Percentiles rank a stretch among this genome's conserved stretches.
phyloP scores from a whole-genome alignment of 768 basidiomycete genomes.

The Termitomyces sp. region DNA sequence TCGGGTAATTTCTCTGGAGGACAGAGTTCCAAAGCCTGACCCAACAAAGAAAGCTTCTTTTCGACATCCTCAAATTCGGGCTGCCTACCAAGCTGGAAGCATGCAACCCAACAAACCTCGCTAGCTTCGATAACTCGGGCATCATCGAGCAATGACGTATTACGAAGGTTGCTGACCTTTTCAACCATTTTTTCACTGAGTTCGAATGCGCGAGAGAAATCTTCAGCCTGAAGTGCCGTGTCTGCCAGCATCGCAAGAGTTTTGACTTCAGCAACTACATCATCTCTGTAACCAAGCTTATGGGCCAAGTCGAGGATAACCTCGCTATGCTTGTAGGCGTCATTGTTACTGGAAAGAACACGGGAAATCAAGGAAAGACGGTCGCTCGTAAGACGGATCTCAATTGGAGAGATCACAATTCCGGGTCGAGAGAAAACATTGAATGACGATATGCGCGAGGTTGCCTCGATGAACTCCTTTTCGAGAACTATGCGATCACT shows the following conservation, averaged over 20 bases:
- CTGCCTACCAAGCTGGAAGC: slow-evolving; percentile 83
- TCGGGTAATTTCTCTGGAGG: slow-evolving; percentile 76
- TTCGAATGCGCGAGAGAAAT: slow-evolving; percentile 71
- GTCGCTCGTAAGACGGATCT: slow-evolving; percentile 89
- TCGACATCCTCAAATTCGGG: slow-evolving; percentile 65
- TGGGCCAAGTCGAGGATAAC: slow-evolving; percentile 86
- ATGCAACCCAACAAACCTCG: slow-evolving; percentile 87
- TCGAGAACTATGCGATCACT: slow-evolving; percentile 63
- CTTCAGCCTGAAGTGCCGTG: slow-evolving; percentile 77
- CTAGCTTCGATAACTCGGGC: slow-evolving; percentile 50
- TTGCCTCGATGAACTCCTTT: slow-evolving; percentile 95
- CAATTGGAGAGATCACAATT: slow-evolving; percentile 80
- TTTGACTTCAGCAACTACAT: slow-evolving; percentile 74
- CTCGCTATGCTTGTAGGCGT: slow-evolving; percentile 89
- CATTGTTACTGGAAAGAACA: slow-evolving; percentile 77
- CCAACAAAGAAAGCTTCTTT: slow-evolving; percentile 67
- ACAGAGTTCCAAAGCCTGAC: slow-evolving; percentile 81
- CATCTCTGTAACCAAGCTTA: slow-evolving; percentile 79
- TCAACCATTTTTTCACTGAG: slow-evolving; percentile 69
- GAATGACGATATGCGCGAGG: slow-evolving; percentile 91
- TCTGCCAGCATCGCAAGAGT: slow-evolving; percentile 88
- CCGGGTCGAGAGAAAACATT: slow-evolving; percentile 73
- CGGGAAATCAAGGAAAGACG: slow-evolving; percentile 82
- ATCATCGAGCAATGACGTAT: slow-evolving; percentile 26
- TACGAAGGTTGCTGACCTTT: slow-evolving; percentile 45